These are phyloP conservation scores for Taxillus chinensis DNA, from an alignment of 164 flowering plant species.

Conservation along the genomic window DNA sequence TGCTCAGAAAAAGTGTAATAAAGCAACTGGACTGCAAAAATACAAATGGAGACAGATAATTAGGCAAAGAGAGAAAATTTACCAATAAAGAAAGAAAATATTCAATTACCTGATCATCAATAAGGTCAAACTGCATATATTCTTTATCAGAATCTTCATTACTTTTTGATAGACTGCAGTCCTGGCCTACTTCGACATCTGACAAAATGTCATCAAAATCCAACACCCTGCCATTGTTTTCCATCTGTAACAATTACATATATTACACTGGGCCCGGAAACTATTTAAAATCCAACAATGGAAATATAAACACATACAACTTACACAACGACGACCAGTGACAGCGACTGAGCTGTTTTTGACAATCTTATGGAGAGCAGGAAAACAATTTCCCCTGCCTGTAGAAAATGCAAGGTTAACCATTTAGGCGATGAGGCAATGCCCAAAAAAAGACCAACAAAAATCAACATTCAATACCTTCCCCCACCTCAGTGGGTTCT, in stretches of 20 bases:
- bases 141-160: slow-evolving; percentile 19
- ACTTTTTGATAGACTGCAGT: slow-evolving; percentile 14
- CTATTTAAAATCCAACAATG: slow-evolving; percentile 6
- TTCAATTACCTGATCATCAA: slow-evolving; percentile 55
- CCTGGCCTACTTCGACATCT: slow-evolving; percentile 16
- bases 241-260: slow-evolving; percentile 35
- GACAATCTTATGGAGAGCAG: slow-evolving; percentile 13
- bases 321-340: slow-evolving; percentile 60
- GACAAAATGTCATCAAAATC: slow-evolving; percentile 18
- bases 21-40: too few species aligned
- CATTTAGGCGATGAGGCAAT: slow-evolving; percentile 8
- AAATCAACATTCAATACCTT: neutral
- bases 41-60: neutral
- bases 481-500: neutral
- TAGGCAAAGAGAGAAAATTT: too few species aligned
- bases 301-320: slow-evolving; percentile 51
- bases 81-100: neutral
- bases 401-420: slow-evolving; percentile 9
- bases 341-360: slow-evolving; percentile 13
- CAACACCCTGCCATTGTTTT: slow-evolving; percentile 42
- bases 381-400: slow-evolving; percentile 22
- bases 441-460: slow-evolving; percentile 1
- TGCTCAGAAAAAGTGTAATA: too few species aligned
- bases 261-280: slow-evolving; percentile 19
- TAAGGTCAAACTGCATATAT: slow-evolving; percentile 30